Conservation (phyloP, 129 eudicot species). For the Deinandra increscens region DNA sequence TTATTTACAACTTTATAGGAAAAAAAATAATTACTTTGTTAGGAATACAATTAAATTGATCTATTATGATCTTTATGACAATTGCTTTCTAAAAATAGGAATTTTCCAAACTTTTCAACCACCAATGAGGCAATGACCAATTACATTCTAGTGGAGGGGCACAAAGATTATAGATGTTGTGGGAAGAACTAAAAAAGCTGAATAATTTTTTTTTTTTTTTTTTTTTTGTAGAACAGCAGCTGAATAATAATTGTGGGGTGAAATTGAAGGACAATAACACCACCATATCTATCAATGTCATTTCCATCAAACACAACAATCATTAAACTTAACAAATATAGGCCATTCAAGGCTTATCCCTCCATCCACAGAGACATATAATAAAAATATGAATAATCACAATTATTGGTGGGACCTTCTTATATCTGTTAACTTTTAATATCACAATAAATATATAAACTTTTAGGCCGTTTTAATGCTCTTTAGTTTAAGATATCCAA, state of each 20-base stretch:
- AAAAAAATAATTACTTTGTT: too few species aligned
- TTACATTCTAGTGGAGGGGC: too few species aligned
- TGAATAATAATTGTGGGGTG: conserved; percentile 13
- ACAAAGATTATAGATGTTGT: too few species aligned
- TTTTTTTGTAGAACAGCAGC: background rate
- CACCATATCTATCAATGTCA: conserved; percentile 27
- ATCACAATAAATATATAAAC: background rate
- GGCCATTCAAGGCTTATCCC: conserved; percentile 38
- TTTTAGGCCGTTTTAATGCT: background rate
- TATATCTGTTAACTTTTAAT: background rate
- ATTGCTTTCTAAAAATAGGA: too few species aligned
- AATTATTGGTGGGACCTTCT: conserved; percentile 26
- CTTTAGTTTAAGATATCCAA: background rate
- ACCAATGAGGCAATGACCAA: too few species aligned
- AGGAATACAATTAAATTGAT: too few species aligned
- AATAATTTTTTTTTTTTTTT: too few species aligned
- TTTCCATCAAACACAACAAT: conserved; percentile 28
- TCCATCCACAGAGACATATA: conserved; percentile 25
- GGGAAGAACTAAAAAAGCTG: background rate
- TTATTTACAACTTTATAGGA: too few species aligned
- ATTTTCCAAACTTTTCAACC: too few species aligned
- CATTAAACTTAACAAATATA: conserved; percentile 35
- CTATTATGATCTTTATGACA: too few species aligned
- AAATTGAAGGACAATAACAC: conserved; percentile 21
- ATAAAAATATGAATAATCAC: conserved; percentile 11